phyloP scores from a whole-genome alignment of 768 basidiomycete species.

The Tylopilus intermedius region DNA sequence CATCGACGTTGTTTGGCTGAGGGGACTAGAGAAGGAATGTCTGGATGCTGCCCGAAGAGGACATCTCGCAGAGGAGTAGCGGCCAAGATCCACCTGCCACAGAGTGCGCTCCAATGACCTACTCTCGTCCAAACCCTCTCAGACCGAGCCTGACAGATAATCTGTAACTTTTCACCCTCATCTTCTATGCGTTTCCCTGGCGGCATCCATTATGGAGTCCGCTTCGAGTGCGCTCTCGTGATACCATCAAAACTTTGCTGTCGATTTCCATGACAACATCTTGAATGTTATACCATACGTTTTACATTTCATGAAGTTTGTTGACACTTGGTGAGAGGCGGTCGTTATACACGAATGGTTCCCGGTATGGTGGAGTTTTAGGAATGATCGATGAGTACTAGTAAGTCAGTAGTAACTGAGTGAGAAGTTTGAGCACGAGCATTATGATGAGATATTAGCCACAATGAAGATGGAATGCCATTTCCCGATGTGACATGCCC shows the following conservation, averaged over 20 bases:
- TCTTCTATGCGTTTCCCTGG: not conserved
- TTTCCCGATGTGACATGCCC: no score
- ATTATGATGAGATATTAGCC: no score
- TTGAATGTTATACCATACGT: not conserved
- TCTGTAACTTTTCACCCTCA: conserved; percentile 1
- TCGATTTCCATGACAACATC: not conserved
- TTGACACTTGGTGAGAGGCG: not conserved
- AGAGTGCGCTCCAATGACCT: conserved; percentile 3
- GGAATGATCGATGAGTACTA: no score
- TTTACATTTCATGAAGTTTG: not conserved
- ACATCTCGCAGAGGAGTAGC: conserved; percentile 22
- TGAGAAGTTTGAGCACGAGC: no score
- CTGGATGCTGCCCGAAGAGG: conserved; percentile 71
- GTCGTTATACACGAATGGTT: no score
- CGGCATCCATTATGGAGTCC: not conserved
- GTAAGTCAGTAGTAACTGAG: no score
- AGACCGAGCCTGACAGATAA: conserved; percentile 6
- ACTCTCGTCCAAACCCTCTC: not conserved
- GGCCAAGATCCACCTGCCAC: not conserved
- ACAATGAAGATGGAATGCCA: no score
- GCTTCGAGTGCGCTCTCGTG: not conserved
- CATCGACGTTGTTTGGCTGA: conserved; percentile 70
- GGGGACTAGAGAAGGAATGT: conserved; percentile 74
- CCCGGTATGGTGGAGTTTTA: no score
- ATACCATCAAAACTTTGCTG: not conserved